Conservation (phyloP, 2,329 filamentous ascomycete genomes). For the Colletotrichum musae region DNA sequence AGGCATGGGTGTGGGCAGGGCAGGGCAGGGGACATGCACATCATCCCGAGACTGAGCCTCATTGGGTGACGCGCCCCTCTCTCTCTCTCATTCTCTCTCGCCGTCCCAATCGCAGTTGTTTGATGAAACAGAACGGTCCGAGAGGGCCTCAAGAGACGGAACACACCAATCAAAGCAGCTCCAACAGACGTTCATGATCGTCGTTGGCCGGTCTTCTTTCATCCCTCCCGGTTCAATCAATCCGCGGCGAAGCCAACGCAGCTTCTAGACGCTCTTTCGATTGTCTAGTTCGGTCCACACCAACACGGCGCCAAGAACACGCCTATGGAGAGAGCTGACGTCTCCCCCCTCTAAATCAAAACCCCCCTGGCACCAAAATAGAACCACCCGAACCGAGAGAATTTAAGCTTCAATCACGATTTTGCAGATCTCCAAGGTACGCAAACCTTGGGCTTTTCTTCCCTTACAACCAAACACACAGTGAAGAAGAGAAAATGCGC, state of each 20-base stretch:
- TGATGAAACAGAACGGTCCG: constrained; percentile 6
- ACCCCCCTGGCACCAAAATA: constrained; percentile 16
- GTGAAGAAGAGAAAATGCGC: too few species aligned
- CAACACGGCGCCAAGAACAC: constrained; percentile 8
- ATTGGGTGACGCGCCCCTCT: constrained; percentile 35
- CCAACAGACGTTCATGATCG: too few species aligned
- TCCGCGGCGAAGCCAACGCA: constrained; percentile 2
- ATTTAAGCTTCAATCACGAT: constrained; percentile 12
- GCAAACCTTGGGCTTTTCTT: background rate
- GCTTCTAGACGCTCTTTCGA: constrained; percentile 1
- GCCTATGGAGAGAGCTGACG: constrained; percentile 13
- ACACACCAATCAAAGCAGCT: too few species aligned
- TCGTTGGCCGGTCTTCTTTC: too few species aligned
- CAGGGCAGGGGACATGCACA: constrained; percentile 32
- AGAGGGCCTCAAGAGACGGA: too few species aligned
- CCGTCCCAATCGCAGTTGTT: background rate
- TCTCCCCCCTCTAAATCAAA: background rate
- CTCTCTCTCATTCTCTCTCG: too few species aligned
- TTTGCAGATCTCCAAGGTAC: constrained; percentile 6
- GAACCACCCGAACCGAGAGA: constrained; percentile 12
- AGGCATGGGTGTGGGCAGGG: constrained; percentile 4
- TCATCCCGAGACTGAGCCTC: constrained; percentile 40
- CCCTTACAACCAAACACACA: too few species aligned
- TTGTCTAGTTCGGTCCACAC: background rate
- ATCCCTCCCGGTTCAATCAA: background rate